A percentile compares a stretch with the other conserved stretches of the same genome.
Conservation (phyloP, 129 eudicot genomes). For the Gnaphalium uliginosum region DNA sequence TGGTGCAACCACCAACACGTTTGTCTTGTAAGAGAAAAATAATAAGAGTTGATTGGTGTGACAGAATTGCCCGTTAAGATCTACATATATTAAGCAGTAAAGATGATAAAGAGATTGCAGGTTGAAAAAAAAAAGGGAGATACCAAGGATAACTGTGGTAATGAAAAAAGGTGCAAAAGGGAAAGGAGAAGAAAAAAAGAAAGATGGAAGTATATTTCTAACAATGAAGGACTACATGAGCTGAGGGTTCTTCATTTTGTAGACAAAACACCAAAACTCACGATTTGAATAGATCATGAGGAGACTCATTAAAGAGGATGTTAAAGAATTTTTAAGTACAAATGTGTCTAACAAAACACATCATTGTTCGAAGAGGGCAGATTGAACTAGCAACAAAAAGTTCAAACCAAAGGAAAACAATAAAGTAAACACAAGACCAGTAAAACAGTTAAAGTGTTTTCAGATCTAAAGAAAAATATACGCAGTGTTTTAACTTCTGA, state of each 20-base stretch:
- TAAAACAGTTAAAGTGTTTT: not conserved
- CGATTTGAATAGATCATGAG: not conserved
- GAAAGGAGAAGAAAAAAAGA: not conserved
- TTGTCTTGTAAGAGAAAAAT: not conserved
- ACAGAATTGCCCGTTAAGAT: not conserved
- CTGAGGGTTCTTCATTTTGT: not conserved
- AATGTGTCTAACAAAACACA: not conserved
- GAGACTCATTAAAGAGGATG: not conserved
- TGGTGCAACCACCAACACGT: not conserved
- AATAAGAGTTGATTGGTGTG: not conserved
- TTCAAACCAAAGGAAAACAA: not conserved
- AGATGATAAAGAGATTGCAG: no score
- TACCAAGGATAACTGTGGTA: no score
- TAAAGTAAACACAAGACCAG: slow-evolving; percentile 7
- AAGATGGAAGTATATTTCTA: not conserved
- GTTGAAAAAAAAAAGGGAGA: no score
- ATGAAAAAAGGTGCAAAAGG: not conserved
- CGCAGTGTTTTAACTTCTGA: not conserved
- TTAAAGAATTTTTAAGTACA: not conserved
- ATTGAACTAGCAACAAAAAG: not conserved
- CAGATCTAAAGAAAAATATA: not conserved
- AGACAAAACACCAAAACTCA: not conserved
- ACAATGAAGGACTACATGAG: not conserved
- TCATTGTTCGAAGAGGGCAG: not conserved
- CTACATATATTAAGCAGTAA: no score